Conservation (phyloP, 1,284 basidiomycete species). For the Pterula multifida region DNA sequence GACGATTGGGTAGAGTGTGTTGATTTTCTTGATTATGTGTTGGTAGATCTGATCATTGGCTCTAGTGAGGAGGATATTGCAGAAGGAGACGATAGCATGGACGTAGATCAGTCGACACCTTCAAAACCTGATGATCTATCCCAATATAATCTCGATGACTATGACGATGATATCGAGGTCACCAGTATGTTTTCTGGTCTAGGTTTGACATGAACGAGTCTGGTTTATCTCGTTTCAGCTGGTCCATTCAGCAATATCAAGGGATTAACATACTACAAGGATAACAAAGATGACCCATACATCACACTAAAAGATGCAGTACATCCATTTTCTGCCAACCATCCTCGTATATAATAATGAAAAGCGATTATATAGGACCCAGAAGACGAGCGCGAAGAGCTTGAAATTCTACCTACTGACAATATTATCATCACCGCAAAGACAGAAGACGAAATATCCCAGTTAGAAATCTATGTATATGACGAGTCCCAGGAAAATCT, state of each 20-base stretch:
- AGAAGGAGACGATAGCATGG: slow-evolving; percentile 30
- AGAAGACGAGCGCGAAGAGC: slow-evolving; percentile 80
- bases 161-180: slow-evolving; percentile 75
- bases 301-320: slow-evolving; percentile 89
- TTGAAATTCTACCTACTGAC: slow-evolving; percentile 84
- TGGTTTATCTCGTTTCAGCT: slow-evolving; percentile 33
- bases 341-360: slow-evolving; percentile 7
- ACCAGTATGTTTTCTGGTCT: slow-evolving; percentile 27
- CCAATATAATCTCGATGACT: slow-evolving; percentile 87
- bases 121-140: slow-evolving; percentile 69
- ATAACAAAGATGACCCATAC: slow-evolving; percentile 93
- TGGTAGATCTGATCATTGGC: slow-evolving; percentile 13
- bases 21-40: slow-evolving; percentile 10
- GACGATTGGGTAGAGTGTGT: slow-evolving; percentile 78
- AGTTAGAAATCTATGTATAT: slow-evolving; percentile 92
- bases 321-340: too few species aligned
- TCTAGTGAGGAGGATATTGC: slow-evolving; percentile 27
- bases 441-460: slow-evolving; percentile 95
- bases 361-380: slow-evolving; percentile 35
- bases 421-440: slow-evolving; percentile 89
- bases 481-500: slow-evolving; percentile 88
- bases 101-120: slow-evolving; percentile 37
- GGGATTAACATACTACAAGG: slow-evolving; percentile 83
- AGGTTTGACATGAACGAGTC: slow-evolving; percentile 1
- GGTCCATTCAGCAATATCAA: slow-evolving; percentile 96